Base-by-base conservation (phyloP, 306 rosid genomes). In the Sophora flavescens region DNA sequence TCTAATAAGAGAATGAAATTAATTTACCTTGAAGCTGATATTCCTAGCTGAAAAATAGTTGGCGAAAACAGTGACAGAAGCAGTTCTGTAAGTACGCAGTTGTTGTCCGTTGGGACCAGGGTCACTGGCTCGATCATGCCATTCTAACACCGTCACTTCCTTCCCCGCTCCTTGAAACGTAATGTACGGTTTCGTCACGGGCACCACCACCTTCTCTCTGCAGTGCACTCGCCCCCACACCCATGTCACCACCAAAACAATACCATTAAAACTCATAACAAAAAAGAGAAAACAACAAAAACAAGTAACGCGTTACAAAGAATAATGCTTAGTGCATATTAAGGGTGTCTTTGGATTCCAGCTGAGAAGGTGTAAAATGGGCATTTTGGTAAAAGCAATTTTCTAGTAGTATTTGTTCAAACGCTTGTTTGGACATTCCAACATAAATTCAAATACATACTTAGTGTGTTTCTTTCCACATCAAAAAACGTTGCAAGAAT, bases 101-200 rank as follows among this genome's bases (percentile, higher is more conserved):
- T 88, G 91, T 51, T 91, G 94, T 7, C 97, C 94, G 26, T 79
- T 89, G 63, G 91, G 85, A 10, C 88, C 94, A 1, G 79, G 89
- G 76, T 91, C 97, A 51, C 84, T 56, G 4, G 94, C 97, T 13
- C 97, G 3, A 73, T 89, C 94, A 64, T 91, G 97, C 94, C 97
- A 89, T 48, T 89, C 97, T 28, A 91, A 84, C 81, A 85, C 78
- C 13, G 97, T 87, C 83, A 35, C 75, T 0, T 88, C 94, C 39
- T 85, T 91, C 11, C 94, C 94, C 0, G 72, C 92, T 2, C 97
- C 97, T 60, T 89, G 62, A 76, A 91, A 87, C 12, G 90, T 89
- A 3, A 91, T 80, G 87, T 89, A 89, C 64, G 90, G 89, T 85
- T 89, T 91, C 51, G 86, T 86, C 84, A 32, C 91, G 51, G 89